Conservation (phyloP, 2,329 filamentous ascomycete species). For the Myriosclerotinia duriaeana region DNA sequence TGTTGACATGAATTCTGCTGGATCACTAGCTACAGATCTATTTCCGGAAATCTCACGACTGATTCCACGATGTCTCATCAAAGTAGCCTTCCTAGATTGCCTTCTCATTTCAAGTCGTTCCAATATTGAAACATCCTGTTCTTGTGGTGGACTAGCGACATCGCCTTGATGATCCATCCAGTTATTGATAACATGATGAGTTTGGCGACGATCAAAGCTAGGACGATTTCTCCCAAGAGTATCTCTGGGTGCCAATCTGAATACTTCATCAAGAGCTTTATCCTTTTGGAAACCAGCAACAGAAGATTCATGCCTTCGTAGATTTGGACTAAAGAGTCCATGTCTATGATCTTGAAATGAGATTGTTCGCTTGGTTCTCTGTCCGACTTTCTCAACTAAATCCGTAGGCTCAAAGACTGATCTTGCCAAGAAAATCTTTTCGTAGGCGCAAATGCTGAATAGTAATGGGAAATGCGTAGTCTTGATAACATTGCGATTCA, state of each 20-base stretch:
- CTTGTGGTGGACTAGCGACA: constrained; percentile 55
- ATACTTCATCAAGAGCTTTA: constrained; percentile 86
- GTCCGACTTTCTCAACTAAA: constrained; percentile 70
- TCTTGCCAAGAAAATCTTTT: constrained; percentile 73
- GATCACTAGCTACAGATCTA: constrained; percentile 62
- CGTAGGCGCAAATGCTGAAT: constrained; percentile 84
- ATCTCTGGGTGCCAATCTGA: constrained; percentile 69
- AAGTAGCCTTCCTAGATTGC: constrained; percentile 36
- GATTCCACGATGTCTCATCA: constrained; percentile 28
- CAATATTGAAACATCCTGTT: constrained; percentile 58
- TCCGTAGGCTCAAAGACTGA: constrained; percentile 81
- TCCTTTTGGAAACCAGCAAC: constrained; percentile 88
- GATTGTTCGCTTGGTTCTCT: constrained; percentile 50
- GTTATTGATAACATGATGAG: constrained; percentile 76
- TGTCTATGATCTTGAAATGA: constrained; percentile 55
- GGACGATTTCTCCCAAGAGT: constrained; percentile 59
- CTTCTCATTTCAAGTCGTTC: constrained; percentile 53
- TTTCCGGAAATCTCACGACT: constrained; percentile 47
- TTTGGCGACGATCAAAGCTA: constrained; percentile 66
- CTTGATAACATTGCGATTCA: constrained; percentile 92
- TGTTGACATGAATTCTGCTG: constrained; percentile 59
- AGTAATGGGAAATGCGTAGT: constrained; percentile 84
- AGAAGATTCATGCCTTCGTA: constrained; percentile 78
- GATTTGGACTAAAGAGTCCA: constrained; percentile 70
- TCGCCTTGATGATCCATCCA: constrained; percentile 79